phyloP scores from a whole-genome alignment of 257 asterid species.

The Catharanthus roseus region DNA sequence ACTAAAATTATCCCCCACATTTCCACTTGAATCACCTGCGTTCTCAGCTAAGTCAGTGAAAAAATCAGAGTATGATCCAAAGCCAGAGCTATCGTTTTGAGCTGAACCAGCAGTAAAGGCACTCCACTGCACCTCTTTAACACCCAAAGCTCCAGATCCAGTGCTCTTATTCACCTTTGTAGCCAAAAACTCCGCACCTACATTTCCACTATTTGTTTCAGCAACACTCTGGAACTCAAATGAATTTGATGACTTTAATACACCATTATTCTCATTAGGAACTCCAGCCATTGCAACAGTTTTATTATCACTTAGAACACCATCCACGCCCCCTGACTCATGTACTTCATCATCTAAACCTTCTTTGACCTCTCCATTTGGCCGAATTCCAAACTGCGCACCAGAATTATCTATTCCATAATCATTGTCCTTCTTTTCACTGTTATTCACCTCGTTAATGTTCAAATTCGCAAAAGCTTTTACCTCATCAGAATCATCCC shows the following conservation, averaged over 20 bases:
- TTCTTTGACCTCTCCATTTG: slow-evolving; percentile 25
- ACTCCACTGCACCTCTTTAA: slow-evolving; percentile 90
- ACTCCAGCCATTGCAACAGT: slow-evolving; percentile 12
- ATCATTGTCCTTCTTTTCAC: slow-evolving; percentile 25
- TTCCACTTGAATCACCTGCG: slow-evolving; percentile 41
- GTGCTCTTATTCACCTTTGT: slow-evolving; percentile 25
- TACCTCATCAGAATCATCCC: slow-evolving; percentile 60
- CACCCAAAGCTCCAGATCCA: slow-evolving; percentile 47
- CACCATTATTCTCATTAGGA: slow-evolving; percentile 17
- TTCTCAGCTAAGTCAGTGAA: slow-evolving; percentile 55
- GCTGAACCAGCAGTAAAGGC: slow-evolving; percentile 50
- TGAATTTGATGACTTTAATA: slow-evolving; percentile 30
- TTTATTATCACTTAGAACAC: slow-evolving; percentile 24
- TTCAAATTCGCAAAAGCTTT: slow-evolving; percentile 70
- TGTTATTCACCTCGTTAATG: slow-evolving; percentile 35
- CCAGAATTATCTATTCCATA: slow-evolving; percentile 20
- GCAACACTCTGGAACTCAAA: slow-evolving; percentile 36
- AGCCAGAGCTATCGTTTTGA: slow-evolving; percentile 47
- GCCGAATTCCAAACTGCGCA: slow-evolving; percentile 15
- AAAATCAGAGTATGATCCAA: slow-evolving; percentile 84
- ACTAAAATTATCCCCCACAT: slow-evolving; percentile 21
- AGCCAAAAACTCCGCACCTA: slow-evolving; percentile 30
- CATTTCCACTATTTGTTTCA: slow-evolving; percentile 28
- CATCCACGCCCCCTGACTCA: slow-evolving; percentile 15
- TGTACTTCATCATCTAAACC: slow-evolving; percentile 10